Conservation (phyloP, 2,329 filamentous ascomycete species). For the Fusarium armeniacum region DNA sequence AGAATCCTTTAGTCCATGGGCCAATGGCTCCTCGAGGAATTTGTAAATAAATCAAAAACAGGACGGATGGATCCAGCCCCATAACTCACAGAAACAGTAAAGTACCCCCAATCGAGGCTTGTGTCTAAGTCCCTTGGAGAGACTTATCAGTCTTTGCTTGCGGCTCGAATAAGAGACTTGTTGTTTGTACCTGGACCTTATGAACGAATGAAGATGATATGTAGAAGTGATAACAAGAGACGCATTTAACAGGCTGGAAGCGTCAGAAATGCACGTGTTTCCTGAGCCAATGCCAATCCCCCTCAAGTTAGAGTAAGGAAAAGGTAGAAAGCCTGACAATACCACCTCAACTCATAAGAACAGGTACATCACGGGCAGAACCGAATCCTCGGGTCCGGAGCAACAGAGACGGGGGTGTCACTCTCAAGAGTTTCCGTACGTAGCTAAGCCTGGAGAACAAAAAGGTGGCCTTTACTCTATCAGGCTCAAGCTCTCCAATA, state of each 20-base stretch:
- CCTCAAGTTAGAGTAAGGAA: not conserved
- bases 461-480: not conserved
- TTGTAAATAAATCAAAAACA: not conserved
- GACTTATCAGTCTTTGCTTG: slow-evolving; percentile 16
- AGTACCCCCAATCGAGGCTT: slow-evolving; percentile 20
- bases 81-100: slow-evolving; percentile 22
- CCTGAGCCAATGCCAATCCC: not conserved
- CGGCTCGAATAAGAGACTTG: slow-evolving; percentile 19
- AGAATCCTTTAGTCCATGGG: slow-evolving; percentile 7
- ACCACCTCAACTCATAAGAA: slow-evolving; percentile 11
- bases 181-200: slow-evolving; percentile 5
- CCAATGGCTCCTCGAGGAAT: slow-evolving; percentile 1
- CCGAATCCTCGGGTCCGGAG: slow-evolving; percentile 49
- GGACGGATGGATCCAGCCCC: slow-evolving; percentile 9
- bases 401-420: slow-evolving; percentile 31
- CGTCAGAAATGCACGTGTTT: not conserved
- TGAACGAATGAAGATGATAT: not conserved
- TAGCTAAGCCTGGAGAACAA: slow-evolving; percentile 28
- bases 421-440: slow-evolving; percentile 8
- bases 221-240: not conserved
- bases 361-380: slow-evolving; percentile 34
- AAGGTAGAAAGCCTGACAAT: slow-evolving; percentile 14
- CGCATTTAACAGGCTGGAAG: slow-evolving; percentile 4
- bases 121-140: slow-evolving; percentile 41
- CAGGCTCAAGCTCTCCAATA: slow-evolving; percentile 4